Evolutionary conservation across 1,284 basidiomycete species (phyloP), one percentile per base, ranked within the genome.

Genomic region (Fomitopsis schrenkii): DNA sequence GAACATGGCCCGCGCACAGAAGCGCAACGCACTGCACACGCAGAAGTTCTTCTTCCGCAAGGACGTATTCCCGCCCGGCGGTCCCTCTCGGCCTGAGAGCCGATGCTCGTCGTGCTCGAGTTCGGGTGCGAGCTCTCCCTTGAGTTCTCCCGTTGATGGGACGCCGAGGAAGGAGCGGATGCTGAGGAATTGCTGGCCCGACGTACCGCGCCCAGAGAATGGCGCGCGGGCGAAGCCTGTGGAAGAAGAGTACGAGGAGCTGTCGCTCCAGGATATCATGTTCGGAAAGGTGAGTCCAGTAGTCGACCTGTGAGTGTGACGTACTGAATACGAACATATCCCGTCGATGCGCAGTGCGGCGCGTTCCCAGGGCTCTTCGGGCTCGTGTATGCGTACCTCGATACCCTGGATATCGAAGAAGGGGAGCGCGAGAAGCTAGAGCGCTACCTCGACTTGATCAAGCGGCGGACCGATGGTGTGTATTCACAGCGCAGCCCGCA

Each of bases 1-100:
- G 72, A 99, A 99, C 72, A 98, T 99, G 96, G 83, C 79, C 54
- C 83, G 91, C 58, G 95, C 96, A 1, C 97, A 99, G 75, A 78
- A 81, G 60, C 82, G 97, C 45, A 88, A 95, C 71, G 97, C 95
- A 0, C 85, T 90, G 19, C 79, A 78, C 57, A 76, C 81, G 17
- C 82, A 87, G 67, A 91, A 85, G 73, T 99, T 97, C 77, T 94
- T 82, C 77, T 99, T 99, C 84, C 84, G 96, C 55, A 95, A 92
- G 73, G 82, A 91, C 63, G 84, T 98, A 10, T 92, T 92, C 75
- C 83, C 90, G n/a, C 78, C 79, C 1, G 80, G 78, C 12, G 36
- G 45, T 14, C 75, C 77, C 12, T 71, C 80, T 10, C 63, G 66
- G 9, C 63, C 72, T 48, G 77, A 79, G 0, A 83, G 79, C 64